Base-by-base conservation (phyloP, 352 stramenopile species). In the Phytophthora megakarya region DNA sequence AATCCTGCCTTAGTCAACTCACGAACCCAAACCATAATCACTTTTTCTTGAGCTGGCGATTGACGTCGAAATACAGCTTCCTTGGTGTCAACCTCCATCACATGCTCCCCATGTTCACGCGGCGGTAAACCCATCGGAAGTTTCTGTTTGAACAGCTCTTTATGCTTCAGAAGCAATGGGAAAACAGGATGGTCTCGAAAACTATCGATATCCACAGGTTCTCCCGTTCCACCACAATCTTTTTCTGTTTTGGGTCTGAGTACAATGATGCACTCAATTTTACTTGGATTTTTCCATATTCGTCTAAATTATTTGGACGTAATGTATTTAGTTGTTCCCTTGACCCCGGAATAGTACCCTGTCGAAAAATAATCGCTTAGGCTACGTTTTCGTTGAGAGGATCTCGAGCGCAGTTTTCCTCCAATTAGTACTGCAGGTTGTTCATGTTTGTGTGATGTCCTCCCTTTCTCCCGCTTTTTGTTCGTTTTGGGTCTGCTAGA, bases 1-100 rank as follows among this genome's bases (percentile, higher is more conserved):
- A 63, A 28, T 28, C 32, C 43, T 8, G 32, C 33, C 5, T 1
- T 12, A 3, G 15, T 9, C 30, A 56, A 60, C 28, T 66, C 54
- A 1, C 9, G 0, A 0, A 48, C 38, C 43, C 47, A 75, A 12
- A 46, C 35, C 3, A 51, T 6, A n/a, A 75, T 66, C 0, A 53
- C 56, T 11, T 56, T 37, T 66, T 23, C n/a, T 66, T 75, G 39
- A 13, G 1, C 59, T n/a, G 44, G 50, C 3, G 46, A 65, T 8
- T 65, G 46, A 11, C 47, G 10, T 26, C 23, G 33, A 25, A 46
- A 55, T 12, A 64, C 56, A 9, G 55, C 19, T 23, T 55, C 35
- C 19, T 43, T 38, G 12, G 55, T 56, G 28, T 46, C 35, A 2
- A 64, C 55, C 33, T 55, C 43, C 55, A 44, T 64, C 9, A n/a